Percentiles rank a stretch among this genome's conserved stretches.
Evolutionary conservation across 345 rosid species (phyloP).

Genomic region (Citrus cavaleriei): DNA sequence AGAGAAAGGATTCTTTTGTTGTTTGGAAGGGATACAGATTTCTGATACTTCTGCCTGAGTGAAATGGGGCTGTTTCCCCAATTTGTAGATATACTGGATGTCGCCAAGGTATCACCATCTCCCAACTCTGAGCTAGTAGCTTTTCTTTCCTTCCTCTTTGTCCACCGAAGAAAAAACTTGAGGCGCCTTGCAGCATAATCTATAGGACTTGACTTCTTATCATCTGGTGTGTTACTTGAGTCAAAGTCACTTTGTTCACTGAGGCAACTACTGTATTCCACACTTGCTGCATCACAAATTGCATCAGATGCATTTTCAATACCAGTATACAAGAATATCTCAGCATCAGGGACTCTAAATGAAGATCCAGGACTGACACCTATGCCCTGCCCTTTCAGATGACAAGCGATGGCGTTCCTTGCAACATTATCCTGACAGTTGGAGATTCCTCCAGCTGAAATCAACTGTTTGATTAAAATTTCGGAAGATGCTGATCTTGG

Average conservation of each 20-base stretch:
- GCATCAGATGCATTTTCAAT: slow-evolving; percentile 29
- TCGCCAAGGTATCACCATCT: slow-evolving; percentile 27
- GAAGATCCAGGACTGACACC: slow-evolving; percentile 81
- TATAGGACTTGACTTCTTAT: slow-evolving; percentile 28
- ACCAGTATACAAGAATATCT: slow-evolving; percentile 68
- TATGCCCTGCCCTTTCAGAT: slow-evolving; percentile 53
- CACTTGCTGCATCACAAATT: slow-evolving; percentile 29
- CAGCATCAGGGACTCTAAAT: slow-evolving; percentile 79
- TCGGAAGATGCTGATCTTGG: slow-evolving; percentile 69
- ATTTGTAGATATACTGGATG: slow-evolving; percentile 19
- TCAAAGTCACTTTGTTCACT: slow-evolving; percentile 43
- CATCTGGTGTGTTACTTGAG: slow-evolving; percentile 11
- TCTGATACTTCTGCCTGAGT: slow-evolving; percentile 58
- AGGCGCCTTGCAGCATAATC: slow-evolving; percentile 48
- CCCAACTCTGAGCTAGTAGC: slow-evolving; percentile 15
- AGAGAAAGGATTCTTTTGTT: slow-evolving; percentile 40
- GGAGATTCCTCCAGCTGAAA: slow-evolving; percentile 77
- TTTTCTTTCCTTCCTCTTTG: slow-evolving; percentile 43
- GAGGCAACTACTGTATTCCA: slow-evolving; percentile 36
- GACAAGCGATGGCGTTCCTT: slow-evolving; percentile 40
- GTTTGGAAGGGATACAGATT: slow-evolving; percentile 37
- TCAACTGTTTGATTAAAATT: slow-evolving; percentile 69
- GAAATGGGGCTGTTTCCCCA: slow-evolving; percentile 44
- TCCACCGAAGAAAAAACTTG: slow-evolving; percentile 66
- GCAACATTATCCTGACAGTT: slow-evolving; percentile 31